Conservation (phyloP, 2,329 filamentous ascomycete species). For the Pezicula neosporulosa region DNA sequence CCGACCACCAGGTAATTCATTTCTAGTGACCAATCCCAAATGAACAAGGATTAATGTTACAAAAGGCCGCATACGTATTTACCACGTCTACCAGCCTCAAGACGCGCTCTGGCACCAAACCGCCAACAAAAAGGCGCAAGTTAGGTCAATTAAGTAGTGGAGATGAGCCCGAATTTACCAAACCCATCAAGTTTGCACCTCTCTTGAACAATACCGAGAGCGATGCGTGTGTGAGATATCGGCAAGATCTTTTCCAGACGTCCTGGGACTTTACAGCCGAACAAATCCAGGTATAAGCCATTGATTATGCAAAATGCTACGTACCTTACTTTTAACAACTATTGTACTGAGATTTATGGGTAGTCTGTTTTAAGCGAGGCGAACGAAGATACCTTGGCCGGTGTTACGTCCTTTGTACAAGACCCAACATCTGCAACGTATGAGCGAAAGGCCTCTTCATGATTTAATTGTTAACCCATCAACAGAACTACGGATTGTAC, state of each 20-base stretch:
- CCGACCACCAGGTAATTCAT: conserved; percentile 28
- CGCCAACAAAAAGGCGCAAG: conserved; percentile 32
- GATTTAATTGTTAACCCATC: neutral
- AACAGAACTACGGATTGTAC: conserved; percentile 39
- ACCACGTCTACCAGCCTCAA: conserved; percentile 16
- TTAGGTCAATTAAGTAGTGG: conserved; percentile 18
- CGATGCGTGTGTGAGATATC: conserved; percentile 42
- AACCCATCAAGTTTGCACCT: conserved; percentile 38
- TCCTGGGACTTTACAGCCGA: conserved; percentile 63
- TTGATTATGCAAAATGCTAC: conserved; percentile 27
- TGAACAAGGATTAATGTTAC: conserved; percentile 1
- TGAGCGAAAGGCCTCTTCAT: conserved; percentile 6
- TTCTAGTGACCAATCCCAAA: neutral
- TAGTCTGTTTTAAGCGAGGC: conserved; percentile 56
- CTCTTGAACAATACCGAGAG: conserved; percentile 54
- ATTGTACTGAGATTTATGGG: conserved; percentile 1
- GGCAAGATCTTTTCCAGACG: conserved; percentile 57
- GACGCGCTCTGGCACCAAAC: conserved; percentile 14
- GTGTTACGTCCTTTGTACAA: conserved; percentile 54
- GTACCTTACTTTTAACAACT: conserved; percentile 31
- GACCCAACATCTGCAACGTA: conserved; percentile 27
- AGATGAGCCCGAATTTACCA: neutral
- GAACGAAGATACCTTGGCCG: conserved; percentile 56
- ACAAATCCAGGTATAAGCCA: conserved; percentile 52
- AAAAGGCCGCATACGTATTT: conserved; percentile 34